These are phyloP conservation scores for Adansonia madagascariensis DNA, from an alignment of 441 rosid genomes.

Conservation along the genomic window DNA sequence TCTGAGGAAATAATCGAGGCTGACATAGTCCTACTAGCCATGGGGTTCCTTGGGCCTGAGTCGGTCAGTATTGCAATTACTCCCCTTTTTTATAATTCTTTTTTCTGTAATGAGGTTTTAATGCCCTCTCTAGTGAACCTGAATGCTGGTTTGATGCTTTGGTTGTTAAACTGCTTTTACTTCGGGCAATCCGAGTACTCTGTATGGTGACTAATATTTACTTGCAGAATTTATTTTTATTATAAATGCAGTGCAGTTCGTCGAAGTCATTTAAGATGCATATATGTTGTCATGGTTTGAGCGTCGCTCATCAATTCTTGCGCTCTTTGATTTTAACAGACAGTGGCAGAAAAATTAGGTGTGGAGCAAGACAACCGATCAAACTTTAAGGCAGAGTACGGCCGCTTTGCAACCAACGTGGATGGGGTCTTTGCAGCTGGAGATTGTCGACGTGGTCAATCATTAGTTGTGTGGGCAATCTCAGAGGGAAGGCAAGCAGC, in stretches of 20 bases:
- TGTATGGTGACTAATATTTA: background rate
- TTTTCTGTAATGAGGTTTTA: background rate
- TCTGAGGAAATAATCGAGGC: constrained; percentile 85
- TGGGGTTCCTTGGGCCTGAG: constrained; percentile 99
- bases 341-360: constrained; percentile 86
- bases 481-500: constrained; percentile 99
- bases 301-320: background rate
- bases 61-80: constrained; percentile 51
- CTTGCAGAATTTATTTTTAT: background rate
- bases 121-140: background rate
- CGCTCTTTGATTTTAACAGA: constrained; percentile 46
- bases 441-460: constrained; percentile 97
- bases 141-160: background rate
- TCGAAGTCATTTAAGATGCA: background rate
- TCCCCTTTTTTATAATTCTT: background rate
- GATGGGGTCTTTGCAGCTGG: constrained; percentile 98
- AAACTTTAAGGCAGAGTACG: constrained; percentile 94
- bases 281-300: constrained; percentile 1
- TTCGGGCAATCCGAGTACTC: background rate
- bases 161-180: background rate
- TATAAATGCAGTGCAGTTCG: background rate
- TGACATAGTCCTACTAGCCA: constrained; percentile 88
- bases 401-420: constrained; percentile 84
- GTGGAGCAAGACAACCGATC: constrained; percentile 84
- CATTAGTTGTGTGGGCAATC: constrained; percentile 99